These are phyloP conservation scores for Hysterium pulicare DNA, from an alignment of 2,329 filamentous ascomycete genomes.

Conservation along the genomic window DNA sequence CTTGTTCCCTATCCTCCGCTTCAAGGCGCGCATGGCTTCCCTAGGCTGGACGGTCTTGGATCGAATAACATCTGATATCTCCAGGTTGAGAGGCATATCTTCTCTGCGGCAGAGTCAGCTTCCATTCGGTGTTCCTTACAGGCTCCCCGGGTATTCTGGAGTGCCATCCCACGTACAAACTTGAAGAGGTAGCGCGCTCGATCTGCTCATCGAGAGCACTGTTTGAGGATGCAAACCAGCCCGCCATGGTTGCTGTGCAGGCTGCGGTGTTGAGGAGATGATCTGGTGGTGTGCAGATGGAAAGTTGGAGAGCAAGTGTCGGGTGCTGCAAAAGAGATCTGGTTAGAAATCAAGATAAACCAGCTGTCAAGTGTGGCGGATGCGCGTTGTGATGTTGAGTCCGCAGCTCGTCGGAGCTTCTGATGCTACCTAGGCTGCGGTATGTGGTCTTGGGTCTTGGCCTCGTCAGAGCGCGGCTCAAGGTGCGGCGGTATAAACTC, in stretches of 20 bases:
- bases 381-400: too few species aligned
- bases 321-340: too few species aligned
- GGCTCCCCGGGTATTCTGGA: not conserved
- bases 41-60: slow-evolving; percentile 97
- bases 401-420: too few species aligned
- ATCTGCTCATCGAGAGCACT: slow-evolving; percentile 95
- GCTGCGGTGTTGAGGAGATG: not conserved
- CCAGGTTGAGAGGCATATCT: slow-evolving; percentile 94
- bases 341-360: too few species aligned
- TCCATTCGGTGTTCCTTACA: too few species aligned
- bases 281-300: too few species aligned
- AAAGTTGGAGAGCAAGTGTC: too few species aligned
- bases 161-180: slow-evolving; percentile 62
- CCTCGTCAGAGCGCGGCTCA: not conserved
- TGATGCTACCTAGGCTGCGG: too few species aligned
- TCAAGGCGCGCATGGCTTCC: slow-evolving; percentile 96
- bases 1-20: slow-evolving; percentile 91
- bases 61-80: slow-evolving; percentile 95
- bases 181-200: slow-evolving; percentile 90
- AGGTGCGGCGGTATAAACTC: not conserved
- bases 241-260: slow-evolving; percentile 63
- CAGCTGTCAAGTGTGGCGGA: too few species aligned
- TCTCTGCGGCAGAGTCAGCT: slow-evolving; percentile 56
- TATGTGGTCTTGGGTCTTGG: too few species aligned
- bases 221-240: slow-evolving; percentile 91